These are phyloP conservation scores for Xylaria sp. DNA, from an alignment of 2,329 filamentous ascomycete species.

Conservation along the genomic window DNA sequence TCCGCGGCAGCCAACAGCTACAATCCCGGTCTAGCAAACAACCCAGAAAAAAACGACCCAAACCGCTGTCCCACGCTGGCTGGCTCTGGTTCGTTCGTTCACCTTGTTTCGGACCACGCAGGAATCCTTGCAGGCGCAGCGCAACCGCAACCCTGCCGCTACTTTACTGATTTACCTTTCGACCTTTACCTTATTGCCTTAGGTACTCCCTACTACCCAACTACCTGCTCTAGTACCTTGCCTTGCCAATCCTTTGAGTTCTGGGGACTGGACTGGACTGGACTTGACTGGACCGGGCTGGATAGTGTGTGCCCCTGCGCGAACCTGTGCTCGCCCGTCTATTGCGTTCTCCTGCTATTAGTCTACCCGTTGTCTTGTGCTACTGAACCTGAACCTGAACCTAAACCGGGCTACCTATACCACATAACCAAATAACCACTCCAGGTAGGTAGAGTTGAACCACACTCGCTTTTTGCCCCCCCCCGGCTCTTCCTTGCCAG, in stretches of 20 bases:
- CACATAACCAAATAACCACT: slow-evolving; percentile 1
- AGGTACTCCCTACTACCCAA: background rate
- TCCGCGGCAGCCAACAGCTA: slow-evolving; percentile 21
- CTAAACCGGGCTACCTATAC: background rate
- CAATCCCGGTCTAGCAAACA: slow-evolving; percentile 15
- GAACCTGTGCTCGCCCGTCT: slow-evolving; percentile 20
- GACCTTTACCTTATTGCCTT: slow-evolving; percentile 25
- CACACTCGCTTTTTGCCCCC: slow-evolving; percentile 40
- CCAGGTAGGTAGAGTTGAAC: slow-evolving; percentile 43
- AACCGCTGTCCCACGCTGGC: slow-evolving; percentile 27
- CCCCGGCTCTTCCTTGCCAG: slow-evolving; percentile 42
- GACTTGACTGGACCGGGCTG: background rate
- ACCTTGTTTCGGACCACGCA: slow-evolving; percentile 32
- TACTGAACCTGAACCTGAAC: slow-evolving; percentile 39
- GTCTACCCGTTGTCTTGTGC: slow-evolving; percentile 42
- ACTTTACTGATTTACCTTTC: slow-evolving; percentile 34
- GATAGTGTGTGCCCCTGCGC: slow-evolving; percentile 27
- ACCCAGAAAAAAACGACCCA: background rate
- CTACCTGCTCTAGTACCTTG: background rate
- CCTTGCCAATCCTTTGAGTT: slow-evolving; percentile 13
- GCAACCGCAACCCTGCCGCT: slow-evolving; percentile 46
- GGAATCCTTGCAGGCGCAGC: slow-evolving; percentile 45
- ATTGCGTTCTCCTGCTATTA: slow-evolving; percentile 29
- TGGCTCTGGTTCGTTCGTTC: slow-evolving; percentile 29
- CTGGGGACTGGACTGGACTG: background rate